Conservation (phyloP, 371 early-diverging fungal species). For the Circinella umbellata region DNA sequence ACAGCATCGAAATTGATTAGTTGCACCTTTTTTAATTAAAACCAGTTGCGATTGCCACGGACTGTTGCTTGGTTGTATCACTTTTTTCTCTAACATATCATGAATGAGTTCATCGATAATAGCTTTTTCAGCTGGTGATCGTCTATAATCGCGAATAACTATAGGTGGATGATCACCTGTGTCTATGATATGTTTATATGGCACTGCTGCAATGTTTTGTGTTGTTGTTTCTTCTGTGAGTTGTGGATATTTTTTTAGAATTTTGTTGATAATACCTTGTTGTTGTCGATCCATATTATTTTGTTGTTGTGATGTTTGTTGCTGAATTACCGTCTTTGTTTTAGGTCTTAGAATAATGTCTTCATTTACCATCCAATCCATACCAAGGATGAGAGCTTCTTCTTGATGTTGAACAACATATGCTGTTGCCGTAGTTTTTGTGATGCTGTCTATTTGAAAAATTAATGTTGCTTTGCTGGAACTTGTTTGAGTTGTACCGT, state of each 20-base stretch:
- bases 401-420: too few species aligned
- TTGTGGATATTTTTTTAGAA: neutral
- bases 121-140: constrained; percentile 9
- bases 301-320: too few species aligned
- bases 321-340: too few species aligned
- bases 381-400: too few species aligned
- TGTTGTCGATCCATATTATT: too few species aligned
- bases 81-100: constrained; percentile 13
- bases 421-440: too few species aligned
- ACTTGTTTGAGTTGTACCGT: too few species aligned
- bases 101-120: constrained; percentile 22
- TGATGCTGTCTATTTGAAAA: too few species aligned
- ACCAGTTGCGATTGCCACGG: constrained; percentile 49
- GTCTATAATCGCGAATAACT: constrained; percentile 5
- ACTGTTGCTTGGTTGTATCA: constrained; percentile 39
- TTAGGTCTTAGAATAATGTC: too few species aligned
- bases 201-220: constrained; percentile 17
- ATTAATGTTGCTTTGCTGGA: too few species aligned
- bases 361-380: too few species aligned
- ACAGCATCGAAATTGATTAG: constrained; percentile 32
- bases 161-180: constrained; percentile 20
- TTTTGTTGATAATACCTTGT: neutral
- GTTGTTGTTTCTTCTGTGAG: neutral
- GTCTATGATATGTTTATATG: constrained; percentile 14
- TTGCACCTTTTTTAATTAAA: constrained; percentile 51